phyloP scores from a whole-genome alignment of 768 basidiomycete species.

The Galerina sulciceps region DNA sequence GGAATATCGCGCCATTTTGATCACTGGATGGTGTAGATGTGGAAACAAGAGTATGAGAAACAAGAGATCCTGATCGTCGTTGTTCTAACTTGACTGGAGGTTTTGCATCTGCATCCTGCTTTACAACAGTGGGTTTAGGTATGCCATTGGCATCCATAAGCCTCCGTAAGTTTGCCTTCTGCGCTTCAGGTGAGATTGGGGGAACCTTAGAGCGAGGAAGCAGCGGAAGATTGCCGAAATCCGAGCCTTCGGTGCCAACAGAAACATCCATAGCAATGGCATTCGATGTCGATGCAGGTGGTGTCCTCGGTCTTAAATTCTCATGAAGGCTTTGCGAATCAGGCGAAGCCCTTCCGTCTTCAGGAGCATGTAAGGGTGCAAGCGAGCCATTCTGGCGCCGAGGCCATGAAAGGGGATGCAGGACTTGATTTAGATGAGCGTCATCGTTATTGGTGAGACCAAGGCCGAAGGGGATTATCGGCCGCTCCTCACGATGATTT shows the following conservation, averaged over 20 bases:
- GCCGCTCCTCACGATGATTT: no score
- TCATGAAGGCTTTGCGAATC: background rate
- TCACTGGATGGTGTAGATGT: background rate
- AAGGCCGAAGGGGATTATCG: no score
- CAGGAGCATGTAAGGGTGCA: no score
- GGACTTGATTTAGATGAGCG: no score
- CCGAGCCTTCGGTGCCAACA: constrained; percentile 25
- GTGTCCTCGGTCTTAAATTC: background rate
- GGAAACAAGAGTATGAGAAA: no score
- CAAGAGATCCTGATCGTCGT: no score
- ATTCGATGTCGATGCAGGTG: background rate
- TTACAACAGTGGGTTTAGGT: background rate
- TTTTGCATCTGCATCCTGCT: constrained; percentile 6
- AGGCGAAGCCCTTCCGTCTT: no score
- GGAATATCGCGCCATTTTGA: background rate
- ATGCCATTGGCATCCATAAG: constrained; percentile 22
- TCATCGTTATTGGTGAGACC: no score
- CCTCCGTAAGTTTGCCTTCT: constrained; percentile 30
- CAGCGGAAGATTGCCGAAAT: constrained; percentile 30
- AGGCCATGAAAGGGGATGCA: no score
- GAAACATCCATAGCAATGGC: constrained; percentile 14
- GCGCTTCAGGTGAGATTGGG: constrained; percentile 28
- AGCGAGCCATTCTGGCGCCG: no score
- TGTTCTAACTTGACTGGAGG: background rate
- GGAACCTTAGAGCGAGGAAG: constrained; percentile 19